Evolutionary conservation across 2,329 filamentous ascomycete species (phyloP).

Genomic region (Fusarium setosum): DNA sequence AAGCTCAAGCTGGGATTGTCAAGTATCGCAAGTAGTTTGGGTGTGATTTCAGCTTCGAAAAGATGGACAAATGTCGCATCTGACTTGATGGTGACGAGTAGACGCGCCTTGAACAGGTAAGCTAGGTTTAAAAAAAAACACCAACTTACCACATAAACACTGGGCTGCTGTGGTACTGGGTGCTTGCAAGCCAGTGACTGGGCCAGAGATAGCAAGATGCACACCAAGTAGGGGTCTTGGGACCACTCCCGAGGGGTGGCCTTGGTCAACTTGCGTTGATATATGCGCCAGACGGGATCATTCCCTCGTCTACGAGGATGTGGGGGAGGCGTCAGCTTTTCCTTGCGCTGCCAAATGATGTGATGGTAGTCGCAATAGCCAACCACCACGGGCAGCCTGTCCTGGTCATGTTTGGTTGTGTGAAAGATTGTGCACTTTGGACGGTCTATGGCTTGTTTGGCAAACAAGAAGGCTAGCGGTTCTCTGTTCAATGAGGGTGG

Average conservation of each 20-base stretch:
- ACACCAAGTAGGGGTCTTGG: constrained; percentile 12
- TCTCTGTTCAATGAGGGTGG: background rate
- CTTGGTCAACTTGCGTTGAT: background rate
- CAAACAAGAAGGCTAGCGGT: background rate
- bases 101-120: background rate
- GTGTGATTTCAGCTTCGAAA: background rate
- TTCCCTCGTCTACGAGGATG: background rate
- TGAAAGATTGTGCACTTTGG: background rate
- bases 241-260: constrained; percentile 3
- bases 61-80: background rate
- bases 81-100: constrained; percentile 1
- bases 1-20: background rate
- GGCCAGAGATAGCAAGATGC: constrained; percentile 8
- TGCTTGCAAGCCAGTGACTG: background rate
- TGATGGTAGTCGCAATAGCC: constrained; percentile 7
- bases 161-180: background rate
- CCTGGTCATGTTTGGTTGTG: background rate
- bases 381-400: background rate
- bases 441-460: background rate
- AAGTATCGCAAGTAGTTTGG: background rate
- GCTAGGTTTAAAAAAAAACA: background rate
- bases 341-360: background rate
- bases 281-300: background rate
- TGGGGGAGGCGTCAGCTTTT: background rate
- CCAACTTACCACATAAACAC: background rate